Evolutionary conservation across 345 rosid species (phyloP), one percentile per base, ranked within the genome.

Genomic region (Syzygium jambos): DNA sequence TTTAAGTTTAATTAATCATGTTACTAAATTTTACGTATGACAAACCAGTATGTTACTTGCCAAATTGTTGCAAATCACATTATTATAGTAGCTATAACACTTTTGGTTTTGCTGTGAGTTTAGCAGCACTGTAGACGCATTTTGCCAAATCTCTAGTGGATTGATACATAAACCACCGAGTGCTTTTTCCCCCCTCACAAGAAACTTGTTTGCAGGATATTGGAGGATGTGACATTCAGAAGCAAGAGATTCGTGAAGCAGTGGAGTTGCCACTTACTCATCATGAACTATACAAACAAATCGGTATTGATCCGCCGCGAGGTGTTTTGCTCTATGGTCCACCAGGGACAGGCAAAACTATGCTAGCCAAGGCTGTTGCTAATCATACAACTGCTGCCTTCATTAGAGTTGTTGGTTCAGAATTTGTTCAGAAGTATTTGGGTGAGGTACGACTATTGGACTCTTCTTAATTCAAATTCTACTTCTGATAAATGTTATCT

Each of bases 181-280:
- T 65, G 38, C 43, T 63, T 86, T 63, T 80, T 38, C 34, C 27
- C 11, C 80, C 68, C 46, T 86, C 82, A 73, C 0, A 14, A 73
- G 13, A 73, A 1, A 8, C 85, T 22, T 86, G 41, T 68, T 88
- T 41, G 86, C 83, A 97, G 99, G 99, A 97, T 90, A 97, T 97
- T 90, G 99, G 99, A 90, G 99, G 99, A 84, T 97, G 99, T 41
- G 99, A 97, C 90, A 95, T 96, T 88, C 99, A 98, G 91, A 98
- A 98, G 89, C 99, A 98, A 93, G 99, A 98, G 89, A 97, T 97
- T 90, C 98, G 99, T n/a, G 99, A 97, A 92, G 99, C 99, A 11
- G 99, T 97, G 85, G 99, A 97, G 93, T 91, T 97, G 87, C 99
- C 99, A 21, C 92, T 97, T 34, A 97, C 99, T 78, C 99, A 97